These are phyloP conservation scores for Lasiosphaeria miniovina DNA, from an alignment of 495 filamentous ascomycete species.

Conservation along the genomic window DNA sequence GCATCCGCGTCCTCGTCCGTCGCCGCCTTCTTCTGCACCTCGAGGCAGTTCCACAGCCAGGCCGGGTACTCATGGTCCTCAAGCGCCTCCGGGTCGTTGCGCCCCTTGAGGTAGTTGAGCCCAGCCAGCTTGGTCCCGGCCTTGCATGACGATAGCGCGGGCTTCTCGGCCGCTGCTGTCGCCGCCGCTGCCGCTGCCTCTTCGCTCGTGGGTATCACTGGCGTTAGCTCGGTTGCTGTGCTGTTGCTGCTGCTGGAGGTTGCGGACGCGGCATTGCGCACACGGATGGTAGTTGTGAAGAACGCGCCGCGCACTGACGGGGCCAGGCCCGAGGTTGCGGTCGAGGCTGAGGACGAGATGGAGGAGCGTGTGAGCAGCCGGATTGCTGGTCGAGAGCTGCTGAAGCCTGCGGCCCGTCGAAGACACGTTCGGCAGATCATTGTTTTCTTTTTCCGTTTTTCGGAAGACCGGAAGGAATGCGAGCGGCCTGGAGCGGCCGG, in stretches of 20 bases:
- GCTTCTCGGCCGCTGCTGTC: slow-evolving; percentile 18
- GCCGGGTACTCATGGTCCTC: slow-evolving; percentile 83
- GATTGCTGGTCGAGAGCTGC: slow-evolving; percentile 13
- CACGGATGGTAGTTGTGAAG: slow-evolving; percentile 32
- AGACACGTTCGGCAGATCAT: slow-evolving; percentile 51
- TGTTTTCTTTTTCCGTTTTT: slow-evolving; percentile 7
- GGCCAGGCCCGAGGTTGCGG: not conserved
- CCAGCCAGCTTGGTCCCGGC: slow-evolving; percentile 73
- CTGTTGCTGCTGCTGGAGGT: slow-evolving; percentile 16
- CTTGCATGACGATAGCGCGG: slow-evolving; percentile 44
- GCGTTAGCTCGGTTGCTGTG: slow-evolving; percentile 5
- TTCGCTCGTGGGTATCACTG: slow-evolving; percentile 10
- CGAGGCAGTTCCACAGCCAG: slow-evolving; percentile 84
- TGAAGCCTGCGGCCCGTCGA: slow-evolving; percentile 32
- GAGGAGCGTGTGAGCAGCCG: slow-evolving; percentile 15
- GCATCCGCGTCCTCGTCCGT: slow-evolving; percentile 39
- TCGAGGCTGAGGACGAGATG: slow-evolving; percentile 7
- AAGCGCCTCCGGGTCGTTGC: slow-evolving; percentile 66
- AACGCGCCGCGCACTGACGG: not conserved
- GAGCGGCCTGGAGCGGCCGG: slow-evolving; percentile 7
- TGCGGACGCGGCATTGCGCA: slow-evolving; percentile 28
- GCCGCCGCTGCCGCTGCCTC: slow-evolving; percentile 5
- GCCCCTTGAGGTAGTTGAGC: slow-evolving; percentile 81
- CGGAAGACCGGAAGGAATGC: not conserved
- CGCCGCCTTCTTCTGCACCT: slow-evolving; percentile 47